Conservation (phyloP, 2,329 filamentous ascomycete genomes). For the Parastagonospora nodorum region DNA sequence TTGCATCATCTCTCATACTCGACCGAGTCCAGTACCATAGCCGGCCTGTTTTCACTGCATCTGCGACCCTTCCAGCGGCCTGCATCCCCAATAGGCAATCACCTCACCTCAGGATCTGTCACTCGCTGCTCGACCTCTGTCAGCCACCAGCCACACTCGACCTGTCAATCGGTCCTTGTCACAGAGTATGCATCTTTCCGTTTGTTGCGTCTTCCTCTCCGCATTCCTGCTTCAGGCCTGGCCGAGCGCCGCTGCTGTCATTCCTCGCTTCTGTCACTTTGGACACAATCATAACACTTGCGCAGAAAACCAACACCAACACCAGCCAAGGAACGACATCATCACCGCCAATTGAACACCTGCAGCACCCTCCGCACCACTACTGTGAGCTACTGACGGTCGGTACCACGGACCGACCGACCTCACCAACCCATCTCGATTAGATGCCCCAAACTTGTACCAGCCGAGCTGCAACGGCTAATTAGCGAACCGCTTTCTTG, state of each 20-base stretch:
- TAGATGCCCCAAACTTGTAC: constrained; percentile 36
- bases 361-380: not conserved
- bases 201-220: constrained; percentile 28
- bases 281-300: constrained; percentile 37
- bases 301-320: constrained; percentile 20
- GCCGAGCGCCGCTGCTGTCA: constrained; percentile 30
- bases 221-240: constrained; percentile 31
- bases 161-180: constrained; percentile 10
- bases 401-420: constrained; percentile 11
- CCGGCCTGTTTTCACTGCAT: constrained; percentile 32
- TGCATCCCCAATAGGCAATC: constrained; percentile 26
- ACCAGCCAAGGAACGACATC: not conserved
- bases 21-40: constrained; percentile 10
- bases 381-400: constrained; percentile 3
- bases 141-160: constrained; percentile 8
- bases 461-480: constrained; percentile 28
- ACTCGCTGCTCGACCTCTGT: constrained; percentile 7
- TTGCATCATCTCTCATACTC: constrained; percentile 23
- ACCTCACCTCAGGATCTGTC: constrained; percentile 10
- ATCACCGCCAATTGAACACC: not conserved
- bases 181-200: constrained; percentile 37
- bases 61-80: constrained; percentile 18
- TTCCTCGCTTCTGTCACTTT: constrained; percentile 29
- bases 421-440: constrained; percentile 15
- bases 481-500: constrained; percentile 25